Evolutionary conservation across 768 basidiomycete genomes (phyloP).

Genomic region (Podaxis sp.): DNA sequence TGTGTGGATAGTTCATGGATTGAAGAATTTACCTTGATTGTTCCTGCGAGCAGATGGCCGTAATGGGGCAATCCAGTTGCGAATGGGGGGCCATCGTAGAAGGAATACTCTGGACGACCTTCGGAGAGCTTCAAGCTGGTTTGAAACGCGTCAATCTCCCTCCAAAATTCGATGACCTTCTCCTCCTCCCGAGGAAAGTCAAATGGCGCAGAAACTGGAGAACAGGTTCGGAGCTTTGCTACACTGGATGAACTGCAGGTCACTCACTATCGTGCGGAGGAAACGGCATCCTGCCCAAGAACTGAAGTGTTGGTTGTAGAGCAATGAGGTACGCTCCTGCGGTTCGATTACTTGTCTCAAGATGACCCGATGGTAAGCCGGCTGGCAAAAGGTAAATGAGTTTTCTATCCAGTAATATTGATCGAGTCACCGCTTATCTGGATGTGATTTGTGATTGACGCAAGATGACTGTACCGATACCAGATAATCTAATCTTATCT

Average conservation of each 20-base stretch:
- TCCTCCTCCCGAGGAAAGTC: conserved; percentile 88
- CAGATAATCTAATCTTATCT: conserved; percentile 10
- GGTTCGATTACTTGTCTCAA: background rate
- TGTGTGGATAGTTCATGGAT: background rate
- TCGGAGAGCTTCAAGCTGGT: conserved; percentile 92
- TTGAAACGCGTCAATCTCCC: conserved; percentile 96
- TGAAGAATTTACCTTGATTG: conserved; percentile 71
- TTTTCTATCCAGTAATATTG: background rate
- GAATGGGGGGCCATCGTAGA: conserved; percentile 98
- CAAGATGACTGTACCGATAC: background rate
- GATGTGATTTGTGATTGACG: conserved; percentile 5
- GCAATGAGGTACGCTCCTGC: background rate
- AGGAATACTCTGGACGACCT: conserved; percentile 86
- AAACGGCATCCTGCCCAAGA: conserved; percentile 52
- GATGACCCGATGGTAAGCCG: background rate
- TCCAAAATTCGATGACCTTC: conserved; percentile 89
- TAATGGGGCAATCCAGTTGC: conserved; percentile 97
- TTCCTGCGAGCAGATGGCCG: conserved; percentile 90
- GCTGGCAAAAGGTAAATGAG: background rate
- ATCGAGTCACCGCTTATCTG: conserved; percentile 13
- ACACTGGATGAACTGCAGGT: background rate
- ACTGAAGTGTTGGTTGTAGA: background rate
- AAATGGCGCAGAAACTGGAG: conserved; percentile 70
- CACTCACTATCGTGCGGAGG: conserved; percentile 70
- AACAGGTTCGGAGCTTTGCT: conserved; percentile 17